Base-by-base conservation (phyloP, 2,329 filamentous ascomycete species). In the Fusarium chuoi region DNA sequence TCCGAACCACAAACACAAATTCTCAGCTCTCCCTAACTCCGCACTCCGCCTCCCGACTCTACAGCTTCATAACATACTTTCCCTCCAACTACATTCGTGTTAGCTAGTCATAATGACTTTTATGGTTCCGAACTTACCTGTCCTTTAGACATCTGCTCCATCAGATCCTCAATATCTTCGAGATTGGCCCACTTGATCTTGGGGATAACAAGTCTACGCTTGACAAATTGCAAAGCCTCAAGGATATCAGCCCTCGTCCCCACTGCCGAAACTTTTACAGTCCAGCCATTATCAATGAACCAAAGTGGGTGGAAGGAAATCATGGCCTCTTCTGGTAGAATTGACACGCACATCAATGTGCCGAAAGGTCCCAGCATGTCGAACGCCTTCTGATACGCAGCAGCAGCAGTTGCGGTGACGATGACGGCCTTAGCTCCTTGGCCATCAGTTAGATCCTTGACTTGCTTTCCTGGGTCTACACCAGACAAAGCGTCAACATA, bases 211-310 rank as follows among this genome's bases (percentile, higher is more conserved):
- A 65, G 41, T 3, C 74, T 17, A 6, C 75, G 55, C 22, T 74
- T 70, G 6, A 85, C 83, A 73, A 85, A 85, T 30, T 82, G 82
- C 9, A 85, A 73, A 1, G 84, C 84, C 65, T 85, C 84, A 1
- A 82, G 66, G 1, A 84, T 83, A 60, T 85, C 83, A 5, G 73
- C 69, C 20, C 82, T 73, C 4, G 82, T 83, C 1, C 84, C 84
- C 0, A 84, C 82, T 17, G 79, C 67, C 1, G 82, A 82, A 0
- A 82, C 83, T 18, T 81, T 75, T 4, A 85, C 70, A 6, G 74
- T 77, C 71, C 79, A 81, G 1, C 83, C 83, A 13, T 76, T 78
- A 4, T 79, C 78, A 20, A 85, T 82, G 10, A 84, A 77, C 45
- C 74, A 78, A 1, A 81, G 49, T 1, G 83, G 83, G 49, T 84